Evolutionary conservation across 78 protist species (phyloP), one percentile per base, ranked within the genome.

Genomic region (Dictyostelium capitatum): DNA sequence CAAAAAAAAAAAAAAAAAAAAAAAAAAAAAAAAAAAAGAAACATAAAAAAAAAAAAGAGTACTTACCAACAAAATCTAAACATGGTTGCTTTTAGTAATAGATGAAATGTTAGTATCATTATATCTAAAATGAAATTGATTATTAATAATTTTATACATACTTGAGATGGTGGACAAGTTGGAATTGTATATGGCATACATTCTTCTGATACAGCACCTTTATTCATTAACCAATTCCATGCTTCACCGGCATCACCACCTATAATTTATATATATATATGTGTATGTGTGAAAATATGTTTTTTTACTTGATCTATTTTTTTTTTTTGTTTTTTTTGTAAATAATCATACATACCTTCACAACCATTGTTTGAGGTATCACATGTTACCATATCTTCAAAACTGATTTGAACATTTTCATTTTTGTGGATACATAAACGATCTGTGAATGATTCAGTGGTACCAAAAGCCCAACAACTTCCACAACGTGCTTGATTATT

Each of bases 161-260:
- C 43, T 89, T 75, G 90, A 19, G 82, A 83, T 80, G 92, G 96
- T 73, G 82, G 77, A 48, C 95, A 89, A 28, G 95, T 78, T 81
- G 83, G 83, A 47, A 77, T 74, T 20, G 79, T 73, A 11, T 73
- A 73, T 46, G 79, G 79, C 12, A n/a, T 23, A 73, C 79, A 73
- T 46, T 37, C 79, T 10, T 8, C 56, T 20, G 82, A 32, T 0
- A 83, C 91, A 23, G 74, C 72, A 73, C 91, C 91, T 8, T 69
- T 28, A 6, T 32, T 83, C 47, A 56, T 75, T 62, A 83, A 46
- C 46, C 17, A 83, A 9, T 72, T 30, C 64, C 72, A 67, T 17
- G 89, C 89, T 0, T 23, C 37, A 51, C 25, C 8, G 6, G 57
- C 70, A 67, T 82, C 89, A 77, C 82, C 82, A 48, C 70, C n/a